A percentile compares a stretch with the other conserved stretches of the same genome.
Evolutionary conservation across 2,329 filamentous ascomycete species (phyloP).

Genomic region (Davidsoniella virescens): DNA sequence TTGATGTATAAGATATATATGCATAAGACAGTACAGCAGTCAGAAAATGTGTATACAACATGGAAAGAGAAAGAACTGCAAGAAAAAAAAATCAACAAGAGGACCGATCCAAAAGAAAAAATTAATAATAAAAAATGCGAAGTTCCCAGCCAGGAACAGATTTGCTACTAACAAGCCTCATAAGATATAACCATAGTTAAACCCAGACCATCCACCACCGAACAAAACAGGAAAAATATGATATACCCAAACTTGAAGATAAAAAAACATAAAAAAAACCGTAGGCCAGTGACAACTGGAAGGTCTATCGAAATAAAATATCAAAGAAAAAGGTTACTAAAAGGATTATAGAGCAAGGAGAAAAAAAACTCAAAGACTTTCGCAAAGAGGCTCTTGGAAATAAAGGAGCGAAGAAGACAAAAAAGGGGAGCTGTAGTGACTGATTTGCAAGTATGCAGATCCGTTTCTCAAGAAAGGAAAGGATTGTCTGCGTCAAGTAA

Average conservation of each 20-base stretch:
- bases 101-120: background rate
- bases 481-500: too few relatives aligned
- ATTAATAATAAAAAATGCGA: too few relatives aligned
- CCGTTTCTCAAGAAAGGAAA: too few relatives aligned
- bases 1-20: background rate
- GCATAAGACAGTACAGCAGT: background rate
- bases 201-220: background rate
- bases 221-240: background rate
- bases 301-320: background rate
- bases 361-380: background rate
- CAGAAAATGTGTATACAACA: too few relatives aligned
- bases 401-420: too few relatives aligned
- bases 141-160: background rate
- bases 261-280: background rate
- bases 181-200: constrained; percentile 1
- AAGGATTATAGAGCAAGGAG: background rate
- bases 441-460: too few relatives aligned
- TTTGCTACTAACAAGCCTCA: background rate
- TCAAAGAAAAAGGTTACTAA: background rate
- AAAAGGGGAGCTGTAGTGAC: too few relatives aligned
- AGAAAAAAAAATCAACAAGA: background rate
- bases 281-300: constrained; percentile 1
- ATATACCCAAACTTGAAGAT: background rate
- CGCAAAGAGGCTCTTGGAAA: background rate
- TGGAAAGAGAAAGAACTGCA: background rate